phyloP scores from a whole-genome alignment of 768 basidiomycete species.

The Holtermannia corniformis region DNA sequence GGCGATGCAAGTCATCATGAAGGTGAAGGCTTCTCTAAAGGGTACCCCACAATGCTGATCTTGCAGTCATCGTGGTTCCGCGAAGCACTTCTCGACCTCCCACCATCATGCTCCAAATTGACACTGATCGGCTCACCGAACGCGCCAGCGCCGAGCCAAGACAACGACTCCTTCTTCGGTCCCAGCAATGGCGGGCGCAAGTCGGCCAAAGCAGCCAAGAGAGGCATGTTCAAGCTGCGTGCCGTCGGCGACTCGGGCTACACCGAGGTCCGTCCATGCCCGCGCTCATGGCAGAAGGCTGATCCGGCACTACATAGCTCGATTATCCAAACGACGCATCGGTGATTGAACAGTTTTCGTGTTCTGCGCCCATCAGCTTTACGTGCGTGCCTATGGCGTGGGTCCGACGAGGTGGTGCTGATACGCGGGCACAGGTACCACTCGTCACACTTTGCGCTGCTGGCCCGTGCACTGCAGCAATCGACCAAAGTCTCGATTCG shows the following conservation, averaged over 20 bases:
- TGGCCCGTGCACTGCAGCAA: constrained; percentile 64
- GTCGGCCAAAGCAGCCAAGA: constrained; percentile 37
- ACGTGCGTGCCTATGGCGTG: constrained; percentile 47
- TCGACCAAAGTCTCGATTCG: constrained; percentile 82
- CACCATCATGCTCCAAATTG: constrained; percentile 74
- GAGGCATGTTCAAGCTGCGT: constrained; percentile 66
- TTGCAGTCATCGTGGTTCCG: constrained; percentile 78
- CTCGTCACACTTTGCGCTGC: constrained; percentile 63
- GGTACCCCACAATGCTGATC: neutral
- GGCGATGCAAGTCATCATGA: constrained; percentile 72
- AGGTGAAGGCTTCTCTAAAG: constrained; percentile 46
- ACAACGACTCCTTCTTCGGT: constrained; percentile 13
- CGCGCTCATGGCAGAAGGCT: too few species aligned
- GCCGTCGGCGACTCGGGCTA: constrained; percentile 74
- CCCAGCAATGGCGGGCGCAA: constrained; percentile 25
- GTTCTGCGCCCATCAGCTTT: constrained; percentile 55
- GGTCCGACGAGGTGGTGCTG: too few species aligned
- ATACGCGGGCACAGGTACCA: constrained; percentile 57
- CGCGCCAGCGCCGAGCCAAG: constrained; percentile 3
- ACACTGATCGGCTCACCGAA: constrained; percentile 68
- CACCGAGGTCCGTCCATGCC: constrained; percentile 54
- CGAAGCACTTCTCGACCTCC: constrained; percentile 82
- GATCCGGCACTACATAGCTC: too few species aligned
- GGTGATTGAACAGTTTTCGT: constrained; percentile 84
- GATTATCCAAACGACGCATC: constrained; percentile 91